Percentiles rank a stretch among this genome's conserved stretches.
Conservation (phyloP, 805 yeast species). For the Kodamaea lidongshanica region DNA sequence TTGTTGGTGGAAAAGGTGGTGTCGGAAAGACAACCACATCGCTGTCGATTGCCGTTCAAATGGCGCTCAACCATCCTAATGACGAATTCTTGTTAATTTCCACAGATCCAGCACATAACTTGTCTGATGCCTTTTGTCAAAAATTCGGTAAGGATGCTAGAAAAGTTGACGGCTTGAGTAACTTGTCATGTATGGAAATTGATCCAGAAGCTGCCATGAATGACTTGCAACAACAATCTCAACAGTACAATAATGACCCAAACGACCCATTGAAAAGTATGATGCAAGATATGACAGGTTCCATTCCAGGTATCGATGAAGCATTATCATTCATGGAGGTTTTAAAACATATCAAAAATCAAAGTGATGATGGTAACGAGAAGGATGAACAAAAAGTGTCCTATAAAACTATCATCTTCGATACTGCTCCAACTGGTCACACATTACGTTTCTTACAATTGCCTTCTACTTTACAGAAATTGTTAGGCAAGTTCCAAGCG, state of each 20-base stretch:
- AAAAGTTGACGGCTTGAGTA: slow-evolving; percentile 79
- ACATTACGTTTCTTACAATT: slow-evolving; percentile 90
- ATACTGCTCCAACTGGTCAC: slow-evolving; percentile 99
- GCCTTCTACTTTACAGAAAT: slow-evolving; percentile 85
- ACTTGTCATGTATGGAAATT: slow-evolving; percentile 96
- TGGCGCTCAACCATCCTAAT: slow-evolving; percentile 73
- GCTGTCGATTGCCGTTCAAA: slow-evolving; percentile 88
- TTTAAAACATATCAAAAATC: slow-evolving; percentile 87
- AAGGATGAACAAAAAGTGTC: slow-evolving; percentile 21
- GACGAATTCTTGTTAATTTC: slow-evolving; percentile 85
- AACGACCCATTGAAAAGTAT: slow-evolving; percentile 62
- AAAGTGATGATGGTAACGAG: slow-evolving; percentile 29
- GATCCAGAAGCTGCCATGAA: slow-evolving; percentile 93
- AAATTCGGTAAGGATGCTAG: slow-evolving; percentile 97
- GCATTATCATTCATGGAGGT: slow-evolving; percentile 98
- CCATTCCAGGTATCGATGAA: slow-evolving; percentile 98
- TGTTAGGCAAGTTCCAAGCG: slow-evolving; percentile 81
- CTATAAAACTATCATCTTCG: slow-evolving; percentile 89
- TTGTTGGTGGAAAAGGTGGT: slow-evolving; percentile 99
- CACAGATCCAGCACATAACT: slow-evolving; percentile 97
- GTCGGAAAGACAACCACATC: slow-evolving; percentile 99
- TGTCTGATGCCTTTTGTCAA: slow-evolving; percentile 97
- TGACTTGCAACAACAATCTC: slow-evolving; percentile 67
- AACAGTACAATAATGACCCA: slow-evolving; percentile 47
- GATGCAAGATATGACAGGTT: slow-evolving; percentile 87